Conservation (phyloP, 192 early-diverging fungal species). For the Umbelopsis isabellina region DNA sequence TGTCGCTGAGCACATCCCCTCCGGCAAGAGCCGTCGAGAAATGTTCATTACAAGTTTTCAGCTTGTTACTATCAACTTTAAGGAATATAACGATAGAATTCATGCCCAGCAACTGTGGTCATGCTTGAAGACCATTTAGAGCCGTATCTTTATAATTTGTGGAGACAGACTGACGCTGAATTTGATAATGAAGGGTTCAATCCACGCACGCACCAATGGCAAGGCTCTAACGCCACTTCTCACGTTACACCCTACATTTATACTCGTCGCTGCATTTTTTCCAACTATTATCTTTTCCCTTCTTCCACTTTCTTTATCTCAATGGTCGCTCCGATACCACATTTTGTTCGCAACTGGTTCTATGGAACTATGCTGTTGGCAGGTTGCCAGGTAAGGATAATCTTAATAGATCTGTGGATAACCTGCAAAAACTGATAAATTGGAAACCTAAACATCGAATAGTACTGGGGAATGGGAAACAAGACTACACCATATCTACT, state of each 20-base stretch:
- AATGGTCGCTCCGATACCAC: constrained; percentile 11
- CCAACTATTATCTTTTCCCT: neutral
- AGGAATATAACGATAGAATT: too few relatives aligned
- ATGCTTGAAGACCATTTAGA: too few relatives aligned
- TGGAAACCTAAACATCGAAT: neutral
- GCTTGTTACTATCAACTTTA: too few relatives aligned
- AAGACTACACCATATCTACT: constrained; percentile 11
- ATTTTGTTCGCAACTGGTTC: constrained; percentile 20
- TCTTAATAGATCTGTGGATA: neutral
- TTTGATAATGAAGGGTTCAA: neutral
- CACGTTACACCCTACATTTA: constrained; percentile 6
- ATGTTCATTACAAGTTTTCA: too few relatives aligned
- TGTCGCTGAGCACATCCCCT: too few relatives aligned
- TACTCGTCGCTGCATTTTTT: neutral
- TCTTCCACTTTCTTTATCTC: neutral
- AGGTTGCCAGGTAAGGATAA: constrained; percentile 8
- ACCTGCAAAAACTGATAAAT: neutral
- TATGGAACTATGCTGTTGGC: constrained; percentile 16
- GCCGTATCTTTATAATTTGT: too few relatives aligned
- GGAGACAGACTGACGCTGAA: too few relatives aligned
- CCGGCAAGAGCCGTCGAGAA: too few relatives aligned
- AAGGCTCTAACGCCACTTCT: constrained; percentile 11
- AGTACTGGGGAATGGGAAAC: constrained; percentile 14
- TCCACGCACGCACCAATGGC: constrained; percentile 19
- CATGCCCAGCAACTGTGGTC: too few relatives aligned